Conservation (phyloP, 225 moss, liverwort and hornwort genomes). For the Antitrichia curtipendula region DNA sequence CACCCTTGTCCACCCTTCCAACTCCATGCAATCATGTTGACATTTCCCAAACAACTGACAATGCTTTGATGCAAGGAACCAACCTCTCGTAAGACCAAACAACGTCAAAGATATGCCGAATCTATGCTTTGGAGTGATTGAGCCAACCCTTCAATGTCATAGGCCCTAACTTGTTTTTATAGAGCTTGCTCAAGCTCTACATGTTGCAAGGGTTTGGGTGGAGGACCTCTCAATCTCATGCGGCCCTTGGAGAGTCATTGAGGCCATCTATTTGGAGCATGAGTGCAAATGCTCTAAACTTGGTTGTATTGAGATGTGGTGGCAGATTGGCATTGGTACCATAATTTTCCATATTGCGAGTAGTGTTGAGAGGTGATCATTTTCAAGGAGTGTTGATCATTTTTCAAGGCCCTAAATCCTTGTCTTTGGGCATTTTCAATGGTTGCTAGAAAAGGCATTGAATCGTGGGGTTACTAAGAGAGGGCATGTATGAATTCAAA, state of each 20-base stretch:
- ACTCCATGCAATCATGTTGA: fast-evolving
- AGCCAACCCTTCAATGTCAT: fast-evolving
- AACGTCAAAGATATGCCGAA: fast-evolving
- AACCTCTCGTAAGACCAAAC: too few relatives aligned
- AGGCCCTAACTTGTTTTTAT: too few relatives aligned
- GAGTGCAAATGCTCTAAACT: too few relatives aligned
- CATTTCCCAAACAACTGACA: background rate
- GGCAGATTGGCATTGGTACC: fast-evolving
- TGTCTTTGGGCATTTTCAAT: too few relatives aligned
- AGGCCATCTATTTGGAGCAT: fast-evolving
- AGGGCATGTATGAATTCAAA: background rate
- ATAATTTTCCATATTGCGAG: too few relatives aligned
- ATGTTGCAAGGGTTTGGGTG: fast-evolving
- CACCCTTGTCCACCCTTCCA: fast-evolving
- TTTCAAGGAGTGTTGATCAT: fast-evolving
- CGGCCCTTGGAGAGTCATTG: fast-evolving
- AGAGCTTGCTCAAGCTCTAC: fast-evolving
- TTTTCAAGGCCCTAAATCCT: too few relatives aligned
- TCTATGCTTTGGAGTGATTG: too few relatives aligned
- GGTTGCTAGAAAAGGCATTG: fast-evolving
- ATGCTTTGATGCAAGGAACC: fast-evolving
- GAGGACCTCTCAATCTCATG: too few relatives aligned
- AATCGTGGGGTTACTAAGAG: fast-evolving
- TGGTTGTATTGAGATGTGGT: too few relatives aligned
- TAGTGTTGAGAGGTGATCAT: too few relatives aligned